Percentiles rank a stretch among this genome's conserved stretches.
Evolutionary conservation across 1,139 yeast species (phyloP).

Genomic region (Geotrichum europaeum): DNA sequence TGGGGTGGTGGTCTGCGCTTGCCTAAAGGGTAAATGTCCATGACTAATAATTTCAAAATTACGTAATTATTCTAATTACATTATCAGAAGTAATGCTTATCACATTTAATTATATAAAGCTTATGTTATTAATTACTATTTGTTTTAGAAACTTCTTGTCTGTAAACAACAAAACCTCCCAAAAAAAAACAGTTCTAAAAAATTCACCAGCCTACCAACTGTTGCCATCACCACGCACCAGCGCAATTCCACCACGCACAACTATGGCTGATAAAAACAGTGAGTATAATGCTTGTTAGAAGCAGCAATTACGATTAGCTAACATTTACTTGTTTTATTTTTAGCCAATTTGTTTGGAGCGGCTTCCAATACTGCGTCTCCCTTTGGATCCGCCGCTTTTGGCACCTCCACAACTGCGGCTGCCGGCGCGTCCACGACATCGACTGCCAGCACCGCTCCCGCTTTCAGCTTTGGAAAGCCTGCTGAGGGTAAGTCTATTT

Average conservation of each 20-base stretch:
- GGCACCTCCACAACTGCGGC: background rate
- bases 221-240: background rate
- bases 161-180: background rate
- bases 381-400: conserved; percentile 4
- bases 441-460: conserved; percentile 19
- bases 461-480: conserved; percentile 16
- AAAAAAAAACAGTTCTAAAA: background rate
- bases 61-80: background rate
- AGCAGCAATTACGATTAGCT: background rate
- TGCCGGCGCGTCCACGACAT: conserved; percentile 20
- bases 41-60: background rate
- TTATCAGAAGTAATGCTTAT: background rate
- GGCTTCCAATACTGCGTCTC: conserved; percentile 9
- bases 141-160: background rate
- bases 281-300: background rate
- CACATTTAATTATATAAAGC: background rate
- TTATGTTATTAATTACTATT: background rate
- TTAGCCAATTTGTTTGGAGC: conserved; percentile 17
- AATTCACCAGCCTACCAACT: background rate
- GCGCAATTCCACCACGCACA: background rate
- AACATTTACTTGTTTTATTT: background rate
- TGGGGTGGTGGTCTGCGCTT: background rate
- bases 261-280: conserved; percentile 7
- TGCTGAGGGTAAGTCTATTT: conserved; percentile 9
- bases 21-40: background rate